Percentiles rank a stretch among this genome's conserved stretches.
phyloP scores from a whole-genome alignment of 345 rosid species.

The Syzygium jambos region DNA sequence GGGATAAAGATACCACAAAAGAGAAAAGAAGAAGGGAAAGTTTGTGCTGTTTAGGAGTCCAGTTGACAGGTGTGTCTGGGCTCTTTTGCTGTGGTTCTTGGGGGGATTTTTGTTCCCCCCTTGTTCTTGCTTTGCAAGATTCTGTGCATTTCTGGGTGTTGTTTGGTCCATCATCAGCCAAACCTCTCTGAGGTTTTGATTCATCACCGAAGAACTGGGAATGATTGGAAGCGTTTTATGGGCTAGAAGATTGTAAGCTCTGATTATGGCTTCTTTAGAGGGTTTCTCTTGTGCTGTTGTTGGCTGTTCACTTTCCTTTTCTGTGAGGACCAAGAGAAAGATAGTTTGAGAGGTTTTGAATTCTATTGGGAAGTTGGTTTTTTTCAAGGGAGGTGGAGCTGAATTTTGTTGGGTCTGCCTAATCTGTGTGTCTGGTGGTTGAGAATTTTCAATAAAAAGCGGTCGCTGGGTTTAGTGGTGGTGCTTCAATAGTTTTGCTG shows the following conservation, averaged over 20 bases:
- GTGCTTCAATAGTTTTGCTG: neutral
- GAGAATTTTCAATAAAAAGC: neutral
- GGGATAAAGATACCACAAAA: neutral
- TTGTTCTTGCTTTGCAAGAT: neutral
- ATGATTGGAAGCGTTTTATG: neutral
- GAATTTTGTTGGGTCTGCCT: neutral
- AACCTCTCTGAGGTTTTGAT: neutral
- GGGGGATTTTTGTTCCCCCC: neutral
- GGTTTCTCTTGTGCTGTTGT: constrained; percentile 4
- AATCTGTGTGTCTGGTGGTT: neutral
- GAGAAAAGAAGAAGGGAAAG: neutral
- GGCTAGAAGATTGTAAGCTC: constrained; percentile 4
- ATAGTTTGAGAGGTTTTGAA: constrained; percentile 6
- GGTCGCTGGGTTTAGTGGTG: neutral
- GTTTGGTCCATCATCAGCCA: neutral
- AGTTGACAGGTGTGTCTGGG: neutral
- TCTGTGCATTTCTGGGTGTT: neutral
- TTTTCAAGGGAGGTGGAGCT: neutral
- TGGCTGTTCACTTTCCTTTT: constrained; percentile 15
- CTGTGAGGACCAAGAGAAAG: constrained; percentile 5
- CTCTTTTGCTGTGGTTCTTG: neutral
- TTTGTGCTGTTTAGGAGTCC: neutral
- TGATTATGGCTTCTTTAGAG: constrained; percentile 7
- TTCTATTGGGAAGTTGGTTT: neutral
- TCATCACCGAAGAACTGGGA: neutral